Evolutionary conservation across 495 filamentous ascomycete species (phyloP).

Genomic region (Penicillium bialowiezense): DNA sequence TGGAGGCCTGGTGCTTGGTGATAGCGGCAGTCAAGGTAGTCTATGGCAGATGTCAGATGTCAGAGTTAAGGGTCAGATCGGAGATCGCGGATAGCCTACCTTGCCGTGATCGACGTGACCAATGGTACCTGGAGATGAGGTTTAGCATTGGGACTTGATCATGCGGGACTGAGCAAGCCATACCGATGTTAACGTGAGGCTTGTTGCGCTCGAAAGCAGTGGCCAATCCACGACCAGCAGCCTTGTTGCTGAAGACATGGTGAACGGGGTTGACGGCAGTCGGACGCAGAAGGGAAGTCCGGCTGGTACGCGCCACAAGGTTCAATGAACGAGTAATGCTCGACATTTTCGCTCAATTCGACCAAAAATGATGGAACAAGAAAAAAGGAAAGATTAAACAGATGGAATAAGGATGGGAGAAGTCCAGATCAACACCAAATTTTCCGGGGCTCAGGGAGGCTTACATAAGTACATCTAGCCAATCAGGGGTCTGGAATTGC

Average conservation of each 20-base stretch:
- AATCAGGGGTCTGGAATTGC: slow-evolving; percentile 41
- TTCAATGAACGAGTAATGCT: slow-evolving; percentile 61
- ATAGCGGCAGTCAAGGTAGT: slow-evolving; percentile 97
- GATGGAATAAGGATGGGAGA: slow-evolving; percentile 24
- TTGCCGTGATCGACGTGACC: slow-evolving; percentile 99
- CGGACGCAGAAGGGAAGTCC: slow-evolving; percentile 58
- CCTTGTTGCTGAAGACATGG: slow-evolving; percentile 65
- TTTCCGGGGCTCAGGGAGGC: slow-evolving; percentile 30
- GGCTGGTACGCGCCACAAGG: slow-evolving; percentile 67
- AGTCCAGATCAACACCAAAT: slow-evolving; percentile 36
- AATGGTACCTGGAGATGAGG: slow-evolving; percentile 70
- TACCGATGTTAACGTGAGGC: slow-evolving; percentile 97
- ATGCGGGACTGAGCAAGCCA: slow-evolving; percentile 10
- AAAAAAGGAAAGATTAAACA: slow-evolving; percentile 34
- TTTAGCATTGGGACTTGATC: slow-evolving; percentile 6
- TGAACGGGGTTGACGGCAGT: slow-evolving; percentile 64
- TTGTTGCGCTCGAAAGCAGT: slow-evolving; percentile 84
- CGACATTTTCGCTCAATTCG: slow-evolving; percentile 55
- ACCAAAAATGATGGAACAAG: slow-evolving; percentile 34
- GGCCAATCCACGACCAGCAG: slow-evolving; percentile 69
- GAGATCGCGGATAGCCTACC: slow-evolving; percentile 47
- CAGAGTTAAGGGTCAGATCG: background rate
- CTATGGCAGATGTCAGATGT: slow-evolving; percentile 47
- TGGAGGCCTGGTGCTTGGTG: slow-evolving; percentile 92
- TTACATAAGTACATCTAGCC: slow-evolving; percentile 38